phyloP scores from a whole-genome alignment of 2,329 filamentous ascomycete genomes.

The Corniculantispora saksenae region DNA sequence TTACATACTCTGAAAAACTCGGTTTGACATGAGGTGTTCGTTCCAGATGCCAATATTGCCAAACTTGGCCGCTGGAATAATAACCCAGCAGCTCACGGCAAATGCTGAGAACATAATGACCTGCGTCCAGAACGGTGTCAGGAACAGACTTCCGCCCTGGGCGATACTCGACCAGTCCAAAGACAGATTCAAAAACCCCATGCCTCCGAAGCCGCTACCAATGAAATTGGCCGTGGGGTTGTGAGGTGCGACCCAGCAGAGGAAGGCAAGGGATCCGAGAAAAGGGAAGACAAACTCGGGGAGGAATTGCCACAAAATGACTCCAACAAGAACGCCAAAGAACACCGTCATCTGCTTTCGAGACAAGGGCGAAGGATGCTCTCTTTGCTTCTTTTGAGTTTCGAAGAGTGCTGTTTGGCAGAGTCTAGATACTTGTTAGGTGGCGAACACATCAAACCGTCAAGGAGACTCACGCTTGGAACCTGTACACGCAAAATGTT shows the following conservation, averaged over 20 bases:
- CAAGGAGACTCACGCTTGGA: neutral
- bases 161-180: constrained; percentile 61
- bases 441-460: neutral
- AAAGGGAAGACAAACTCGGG: constrained; percentile 63
- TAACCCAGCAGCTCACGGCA: constrained; percentile 57
- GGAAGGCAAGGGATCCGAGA: constrained; percentile 59
- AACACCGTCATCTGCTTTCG: constrained; percentile 59
- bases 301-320: constrained; percentile 63
- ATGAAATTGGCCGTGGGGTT: constrained; percentile 61
- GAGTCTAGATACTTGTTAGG: constrained; percentile 29
- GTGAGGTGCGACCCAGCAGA: constrained; percentile 63
- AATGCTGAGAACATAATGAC: constrained; percentile 57
- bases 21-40: constrained; percentile 59
- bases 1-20: constrained; percentile 43
- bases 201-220: constrained; percentile 61
- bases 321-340: constrained; percentile 51
- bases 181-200: constrained; percentile 61
- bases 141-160: constrained; percentile 50
- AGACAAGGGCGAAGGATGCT: constrained; percentile 49
- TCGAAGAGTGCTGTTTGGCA: constrained; percentile 61
- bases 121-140: constrained; percentile 61
- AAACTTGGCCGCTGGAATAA: constrained; percentile 60
- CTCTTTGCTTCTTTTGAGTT: constrained; percentile 53
- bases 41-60: constrained; percentile 54
- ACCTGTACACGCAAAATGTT: neutral